Evolutionary conservation across 352 stramenopile genomes (phyloP).

Genomic region (Phytophthora boehmeriae): DNA sequence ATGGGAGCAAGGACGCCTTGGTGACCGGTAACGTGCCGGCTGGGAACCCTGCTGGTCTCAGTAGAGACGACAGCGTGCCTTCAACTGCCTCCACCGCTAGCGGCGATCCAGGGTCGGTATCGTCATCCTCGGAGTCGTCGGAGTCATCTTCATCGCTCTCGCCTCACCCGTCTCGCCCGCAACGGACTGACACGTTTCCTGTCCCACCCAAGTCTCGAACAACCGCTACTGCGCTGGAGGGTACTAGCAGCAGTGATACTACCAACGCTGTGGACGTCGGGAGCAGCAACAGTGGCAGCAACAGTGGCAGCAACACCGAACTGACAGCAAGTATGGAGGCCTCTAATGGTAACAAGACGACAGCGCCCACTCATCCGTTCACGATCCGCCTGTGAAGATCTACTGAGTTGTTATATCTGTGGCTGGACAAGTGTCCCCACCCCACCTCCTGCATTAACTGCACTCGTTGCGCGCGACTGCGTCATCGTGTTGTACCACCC

Average conservation of each 20-base stretch:
- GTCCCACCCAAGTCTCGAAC: constrained; percentile 9
- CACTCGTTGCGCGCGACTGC: constrained; percentile 22
- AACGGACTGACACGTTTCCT: constrained; percentile 14
- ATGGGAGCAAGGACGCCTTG: constrained; percentile 22
- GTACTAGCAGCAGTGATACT: constrained; percentile 3
- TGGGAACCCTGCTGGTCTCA: constrained; percentile 2
- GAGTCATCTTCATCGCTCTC: constrained; percentile 30
- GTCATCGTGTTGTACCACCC: constrained; percentile 8
- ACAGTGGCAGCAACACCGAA: background rate
- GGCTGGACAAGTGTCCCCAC: constrained; percentile 15
- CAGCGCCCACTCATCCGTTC: constrained; percentile 12
- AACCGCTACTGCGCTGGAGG: background rate
- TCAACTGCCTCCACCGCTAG: constrained; percentile 23
- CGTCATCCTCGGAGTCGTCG: too few species aligned
- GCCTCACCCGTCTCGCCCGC: constrained; percentile 18
- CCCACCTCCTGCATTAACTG: too few species aligned
- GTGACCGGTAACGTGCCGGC: constrained; percentile 5
- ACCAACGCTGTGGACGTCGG: background rate
- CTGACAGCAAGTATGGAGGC: constrained; percentile 16
- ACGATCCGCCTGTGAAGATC: constrained; percentile 32
- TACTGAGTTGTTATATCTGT: constrained; percentile 23
- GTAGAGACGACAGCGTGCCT: constrained; percentile 13
- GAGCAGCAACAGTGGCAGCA: background rate
- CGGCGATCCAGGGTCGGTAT: constrained; percentile 22
- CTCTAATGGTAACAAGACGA: constrained; percentile 13